A percentile compares a stretch with the other conserved stretches of the same genome.
phyloP scores from a whole-genome alignment of 768 basidiomycete species.

The Lyophyllum atratum region DNA sequence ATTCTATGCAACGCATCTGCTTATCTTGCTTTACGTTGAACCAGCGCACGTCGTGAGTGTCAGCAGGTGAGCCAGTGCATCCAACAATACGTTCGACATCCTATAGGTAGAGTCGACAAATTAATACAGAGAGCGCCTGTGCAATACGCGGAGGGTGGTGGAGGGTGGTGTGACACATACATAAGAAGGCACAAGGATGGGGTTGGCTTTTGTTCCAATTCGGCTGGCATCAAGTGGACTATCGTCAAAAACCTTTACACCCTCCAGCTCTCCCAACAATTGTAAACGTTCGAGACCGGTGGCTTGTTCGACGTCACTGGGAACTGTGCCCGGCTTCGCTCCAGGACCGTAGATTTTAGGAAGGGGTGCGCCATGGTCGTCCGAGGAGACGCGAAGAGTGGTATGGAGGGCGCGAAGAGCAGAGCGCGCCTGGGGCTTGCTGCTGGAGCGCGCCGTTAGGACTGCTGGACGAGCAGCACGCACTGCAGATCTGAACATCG shows the following conservation, averaged over 20 bases:
- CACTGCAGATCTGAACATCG: slow-evolving; percentile 48
- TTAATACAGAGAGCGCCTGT: neutral
- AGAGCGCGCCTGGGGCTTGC: slow-evolving; percentile 30
- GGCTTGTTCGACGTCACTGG: slow-evolving; percentile 86
- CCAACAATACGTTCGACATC: slow-evolving; percentile 84
- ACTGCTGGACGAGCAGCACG: slow-evolving; percentile 47
- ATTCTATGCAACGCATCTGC: slow-evolving; percentile 85
- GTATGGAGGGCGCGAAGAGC: slow-evolving; percentile 61
- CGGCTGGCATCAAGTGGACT: slow-evolving; percentile 82
- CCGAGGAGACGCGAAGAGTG: slow-evolving; percentile 57
- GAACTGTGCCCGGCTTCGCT: slow-evolving; percentile 70
- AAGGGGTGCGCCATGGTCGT: slow-evolving; percentile 47
- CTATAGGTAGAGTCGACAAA: slow-evolving; percentile 39
- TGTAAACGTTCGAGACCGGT: slow-evolving; percentile 98
- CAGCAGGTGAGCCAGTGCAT: slow-evolving; percentile 93
- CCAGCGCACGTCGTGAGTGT: slow-evolving; percentile 95
- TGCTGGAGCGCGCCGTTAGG: slow-evolving; percentile 37
- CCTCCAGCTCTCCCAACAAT: slow-evolving; percentile 84
- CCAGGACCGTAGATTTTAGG: slow-evolving; percentile 74
- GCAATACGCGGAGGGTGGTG: neutral
- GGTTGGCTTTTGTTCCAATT: slow-evolving; percentile 85
- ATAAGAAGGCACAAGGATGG: slow-evolving; percentile 83
- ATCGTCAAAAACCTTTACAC: slow-evolving; percentile 88
- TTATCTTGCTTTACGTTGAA: slow-evolving; percentile 67
- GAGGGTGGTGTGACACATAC: slow-evolving; percentile 47